Base-by-base conservation (phyloP, 768 basidiomycete species). In the Pleurotus giganteus region DNA sequence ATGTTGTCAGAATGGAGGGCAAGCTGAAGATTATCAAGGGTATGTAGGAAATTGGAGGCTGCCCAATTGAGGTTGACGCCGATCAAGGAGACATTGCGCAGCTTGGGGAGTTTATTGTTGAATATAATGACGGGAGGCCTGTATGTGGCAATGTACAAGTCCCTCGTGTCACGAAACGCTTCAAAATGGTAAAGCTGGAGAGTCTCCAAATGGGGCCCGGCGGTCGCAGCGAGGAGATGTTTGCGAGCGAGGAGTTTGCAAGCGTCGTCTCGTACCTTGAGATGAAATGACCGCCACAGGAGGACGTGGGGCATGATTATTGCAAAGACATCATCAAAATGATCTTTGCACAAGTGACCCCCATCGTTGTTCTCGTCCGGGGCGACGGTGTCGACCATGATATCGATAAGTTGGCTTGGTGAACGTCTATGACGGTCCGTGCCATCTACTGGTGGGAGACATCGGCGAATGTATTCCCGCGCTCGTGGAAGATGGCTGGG, bases 61-160 rank as follows among this genome's bases (percentile, higher is more conserved):
- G 69, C 72, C 83, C 83, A 86, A 2, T 80, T 80, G 27, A 86
- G 75, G 64, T 85, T 85, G 57, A 86, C 84, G 47, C 85, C 85
- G 58, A 85, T 83, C 44, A 86, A 70, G 15, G 82, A 83, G 47
- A 85, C 72, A 61, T 83, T 80, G 58, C 68, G 74, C 41, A 85
- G 67, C 5, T 69, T 66, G 9, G 84, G 85, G 9, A 84, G 70
- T 19, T 63, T 56, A 60, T 82, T 82, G 62, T 68, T 68, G 65
- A 86, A 85, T 28, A 84, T 76, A 54, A 75, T 68, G 5, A 85
- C 83, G 7, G 85, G 84, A 3, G 80, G 76, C 11, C 79, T 71
- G 59, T 81, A 76, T n/a, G 83, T 85, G 9, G 81, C 80, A 45
- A 76, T 64, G 60, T 75, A 79, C 9, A 86, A 74, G 43, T 79